These are phyloP conservation scores for Jacaranda mimosifolia DNA, from an alignment of 257 asterid genomes.

Conservation along the genomic window DNA sequence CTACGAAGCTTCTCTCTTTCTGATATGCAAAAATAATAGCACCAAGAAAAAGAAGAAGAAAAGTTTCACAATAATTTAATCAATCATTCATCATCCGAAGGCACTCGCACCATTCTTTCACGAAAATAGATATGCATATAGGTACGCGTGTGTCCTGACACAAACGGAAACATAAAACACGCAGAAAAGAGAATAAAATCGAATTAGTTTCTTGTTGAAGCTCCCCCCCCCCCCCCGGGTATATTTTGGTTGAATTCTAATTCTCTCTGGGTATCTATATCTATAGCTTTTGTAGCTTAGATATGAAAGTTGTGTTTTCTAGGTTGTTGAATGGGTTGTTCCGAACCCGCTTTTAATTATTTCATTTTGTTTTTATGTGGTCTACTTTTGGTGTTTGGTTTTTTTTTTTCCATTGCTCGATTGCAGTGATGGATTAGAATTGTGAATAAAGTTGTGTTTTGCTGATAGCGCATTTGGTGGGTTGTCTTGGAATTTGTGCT, in stretches of 20 bases:
- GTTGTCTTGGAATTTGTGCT: slow-evolving; percentile 29
- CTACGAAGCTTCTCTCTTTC: slow-evolving; percentile 20
- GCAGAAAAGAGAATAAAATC: slow-evolving; percentile 8
- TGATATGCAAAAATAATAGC: not conserved
- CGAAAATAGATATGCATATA: slow-evolving; percentile 20
- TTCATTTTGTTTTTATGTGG: slow-evolving; percentile 6
- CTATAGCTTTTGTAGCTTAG: slow-evolving; percentile 15
- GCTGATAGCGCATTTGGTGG: slow-evolving; percentile 38
- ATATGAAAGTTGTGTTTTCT: slow-evolving; percentile 19
- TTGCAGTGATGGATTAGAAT: slow-evolving; percentile 37
- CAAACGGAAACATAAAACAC: slow-evolving; percentile 21
- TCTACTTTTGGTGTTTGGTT: slow-evolving; percentile 43
- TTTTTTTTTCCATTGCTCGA: slow-evolving; percentile 30
- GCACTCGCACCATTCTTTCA: slow-evolving; percentile 41
- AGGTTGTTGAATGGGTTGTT: slow-evolving; percentile 27
- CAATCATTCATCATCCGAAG: slow-evolving; percentile 33
- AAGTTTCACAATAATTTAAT: slow-evolving; percentile 7
- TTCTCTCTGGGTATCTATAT: not conserved
- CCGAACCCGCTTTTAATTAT: not conserved
- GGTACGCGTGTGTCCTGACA: slow-evolving; percentile 20
- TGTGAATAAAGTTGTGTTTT: slow-evolving; percentile 39
- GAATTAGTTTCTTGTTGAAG: slow-evolving; percentile 38
- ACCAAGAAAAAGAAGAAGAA: not conserved
- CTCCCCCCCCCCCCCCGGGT: slow-evolving; percentile 3
- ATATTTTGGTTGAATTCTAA: slow-evolving; percentile 28